A percentile compares a stretch with the other conserved stretches of the same genome.
Evolutionary conservation across 768 basidiomycete species (phyloP).

Genomic region (Suillus lakei): DNA sequence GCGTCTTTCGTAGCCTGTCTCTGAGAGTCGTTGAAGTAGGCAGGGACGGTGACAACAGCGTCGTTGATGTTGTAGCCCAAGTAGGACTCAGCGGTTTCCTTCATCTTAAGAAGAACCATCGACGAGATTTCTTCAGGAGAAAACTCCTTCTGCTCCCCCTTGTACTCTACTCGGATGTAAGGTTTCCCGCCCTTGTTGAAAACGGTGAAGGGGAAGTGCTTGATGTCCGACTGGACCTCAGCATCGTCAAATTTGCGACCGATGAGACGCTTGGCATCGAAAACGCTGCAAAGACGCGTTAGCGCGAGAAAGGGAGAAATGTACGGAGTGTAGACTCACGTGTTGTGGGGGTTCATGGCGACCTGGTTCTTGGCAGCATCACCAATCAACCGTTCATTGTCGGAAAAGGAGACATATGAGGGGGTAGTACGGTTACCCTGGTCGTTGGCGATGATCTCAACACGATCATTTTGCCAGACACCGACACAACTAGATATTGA

Average conservation of each 20-base stretch:
- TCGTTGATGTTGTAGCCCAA: constrained; percentile 83
- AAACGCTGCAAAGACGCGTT: constrained; percentile 62
- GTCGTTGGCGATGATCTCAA: constrained; percentile 97
- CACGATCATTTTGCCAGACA: constrained; percentile 99
- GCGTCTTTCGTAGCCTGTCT: constrained; percentile 99
- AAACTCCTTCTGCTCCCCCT: constrained; percentile 93
- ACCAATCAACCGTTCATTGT: constrained; percentile 95
- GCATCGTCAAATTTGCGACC: constrained; percentile 88
- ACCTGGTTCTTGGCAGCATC: constrained; percentile 99
- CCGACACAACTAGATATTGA: constrained; percentile 81
- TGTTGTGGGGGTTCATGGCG: constrained; percentile 97
- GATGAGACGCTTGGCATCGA: constrained; percentile 98
- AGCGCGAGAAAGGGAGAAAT: not conserved
- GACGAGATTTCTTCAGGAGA: constrained; percentile 98
- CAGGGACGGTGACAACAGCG: constrained; percentile 95
- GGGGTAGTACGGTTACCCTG: constrained; percentile 96
- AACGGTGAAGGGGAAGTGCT: constrained; percentile 96
- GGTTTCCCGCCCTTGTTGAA: constrained; percentile 89
- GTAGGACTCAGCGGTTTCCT: constrained; percentile 97
- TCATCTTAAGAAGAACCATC: constrained; percentile 98
- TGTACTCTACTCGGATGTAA: constrained; percentile 87
- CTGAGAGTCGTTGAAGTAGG: constrained; percentile 99
- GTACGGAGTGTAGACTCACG: constrained; percentile 43
- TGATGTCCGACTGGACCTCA: constrained; percentile 83
- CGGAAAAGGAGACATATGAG: constrained; percentile 95